Evolutionary conservation across 306 rosid species (phyloP).

Genomic region (Inga leiocalycina): DNA sequence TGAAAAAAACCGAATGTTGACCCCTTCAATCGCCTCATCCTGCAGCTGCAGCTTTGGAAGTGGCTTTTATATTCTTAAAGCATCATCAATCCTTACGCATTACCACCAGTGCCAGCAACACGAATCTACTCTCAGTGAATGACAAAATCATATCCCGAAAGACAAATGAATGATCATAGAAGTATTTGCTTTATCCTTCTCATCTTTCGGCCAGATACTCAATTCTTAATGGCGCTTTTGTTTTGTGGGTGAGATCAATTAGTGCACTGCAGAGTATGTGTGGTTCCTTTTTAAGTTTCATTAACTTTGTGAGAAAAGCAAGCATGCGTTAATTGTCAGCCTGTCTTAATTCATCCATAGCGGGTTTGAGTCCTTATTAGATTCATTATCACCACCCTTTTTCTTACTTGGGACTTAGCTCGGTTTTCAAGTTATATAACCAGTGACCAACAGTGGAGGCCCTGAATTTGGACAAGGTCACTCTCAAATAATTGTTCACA

Average conservation of each 20-base stretch:
- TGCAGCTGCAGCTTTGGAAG: not conserved
- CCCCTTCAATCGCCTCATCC: not conserved
- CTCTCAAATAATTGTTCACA: constrained; percentile 5
- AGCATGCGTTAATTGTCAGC: not conserved
- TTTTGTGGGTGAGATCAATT: not conserved
- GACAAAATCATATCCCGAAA: not conserved
- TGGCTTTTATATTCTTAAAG: not conserved
- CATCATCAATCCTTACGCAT: not conserved
- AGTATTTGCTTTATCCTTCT: not conserved
- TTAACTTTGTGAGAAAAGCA: not conserved
- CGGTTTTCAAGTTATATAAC: not conserved
- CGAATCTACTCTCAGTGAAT: not conserved
- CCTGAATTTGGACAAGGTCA: not conserved
- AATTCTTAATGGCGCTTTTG: not conserved
- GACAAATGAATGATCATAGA: not conserved
- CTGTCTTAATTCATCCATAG: not conserved
- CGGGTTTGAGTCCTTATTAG: not conserved
- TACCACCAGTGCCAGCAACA: not conserved
- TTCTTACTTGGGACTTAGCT: not conserved
- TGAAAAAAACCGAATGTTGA: too few relatives aligned
- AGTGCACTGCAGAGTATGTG: not conserved
- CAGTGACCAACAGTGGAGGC: not conserved
- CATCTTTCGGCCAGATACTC: not conserved
- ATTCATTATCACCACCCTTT: constrained; percentile 1
- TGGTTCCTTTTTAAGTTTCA: not conserved